Evolutionary conservation across 2,329 filamentous ascomycete genomes (phyloP).

Genomic region (Pseudogymnoascus sp.): DNA sequence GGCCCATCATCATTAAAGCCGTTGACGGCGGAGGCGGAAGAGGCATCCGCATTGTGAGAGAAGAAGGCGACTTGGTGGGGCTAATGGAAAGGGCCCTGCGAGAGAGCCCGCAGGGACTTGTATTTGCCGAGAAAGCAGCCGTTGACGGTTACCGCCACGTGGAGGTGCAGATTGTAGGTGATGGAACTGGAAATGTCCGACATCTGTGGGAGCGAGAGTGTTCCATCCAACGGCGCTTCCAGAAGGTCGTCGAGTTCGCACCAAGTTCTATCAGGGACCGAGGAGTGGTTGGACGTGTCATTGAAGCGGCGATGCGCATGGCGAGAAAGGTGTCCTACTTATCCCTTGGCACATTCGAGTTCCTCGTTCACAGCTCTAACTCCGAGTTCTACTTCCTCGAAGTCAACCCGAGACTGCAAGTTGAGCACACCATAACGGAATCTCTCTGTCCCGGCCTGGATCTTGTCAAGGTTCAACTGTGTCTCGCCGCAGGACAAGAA

Average conservation of each 20-base stretch:
- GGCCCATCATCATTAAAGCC: slow-evolving; percentile 49
- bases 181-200: slow-evolving; percentile 47
- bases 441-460: slow-evolving; percentile 30
- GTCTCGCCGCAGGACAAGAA: slow-evolving; percentile 27
- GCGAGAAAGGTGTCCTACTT: slow-evolving; percentile 45
- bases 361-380: slow-evolving; percentile 43
- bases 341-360: slow-evolving; percentile 57
- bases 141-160: slow-evolving; percentile 55
- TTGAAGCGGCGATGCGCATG: slow-evolving; percentile 41
- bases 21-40: slow-evolving; percentile 57
- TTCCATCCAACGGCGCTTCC: slow-evolving; percentile 57
- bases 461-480: slow-evolving; percentile 29
- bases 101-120: slow-evolving; percentile 45
- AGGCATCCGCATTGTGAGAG: slow-evolving; percentile 48
- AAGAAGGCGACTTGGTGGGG: slow-evolving; percentile 40
- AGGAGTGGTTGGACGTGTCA: slow-evolving; percentile 24
- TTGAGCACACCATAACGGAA: slow-evolving; percentile 27
- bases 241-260: slow-evolving; percentile 63
- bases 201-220: slow-evolving; percentile 59
- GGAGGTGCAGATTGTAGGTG: slow-evolving; percentile 60
- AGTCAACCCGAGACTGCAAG: slow-evolving; percentile 25
- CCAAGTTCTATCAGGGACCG: slow-evolving; percentile 54
- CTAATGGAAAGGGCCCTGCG: slow-evolving; percentile 52
- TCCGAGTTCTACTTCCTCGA: slow-evolving; percentile 33
- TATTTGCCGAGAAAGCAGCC: slow-evolving; percentile 51